Base-by-base conservation (phyloP, 2,329 filamentous ascomycete species). In the Decorospora gaudefroyi region DNA sequence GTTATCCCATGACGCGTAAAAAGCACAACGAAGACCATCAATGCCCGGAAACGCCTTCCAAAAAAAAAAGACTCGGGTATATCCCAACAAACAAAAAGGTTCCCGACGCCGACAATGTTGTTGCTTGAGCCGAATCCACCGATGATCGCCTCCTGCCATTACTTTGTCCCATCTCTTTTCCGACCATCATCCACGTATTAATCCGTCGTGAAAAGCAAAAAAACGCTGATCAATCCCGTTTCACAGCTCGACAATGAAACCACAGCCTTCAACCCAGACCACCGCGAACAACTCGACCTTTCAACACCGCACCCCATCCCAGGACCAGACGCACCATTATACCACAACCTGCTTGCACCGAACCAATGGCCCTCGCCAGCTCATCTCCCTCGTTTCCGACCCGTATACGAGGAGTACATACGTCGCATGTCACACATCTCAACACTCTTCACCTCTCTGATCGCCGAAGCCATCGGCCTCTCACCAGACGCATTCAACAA, bases 211-310 rank as follows among this genome's bases (percentile, higher is more conserved):
- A 32, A 40, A 37, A 22, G 30, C 25, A 33, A 19, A 11, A 4
- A 13, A 16, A 38, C 28, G 68, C 65, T 59, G 48, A 62, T 7
- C 35, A 8, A 28, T 10, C 15, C 2, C n/a, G n/a, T n/a, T 19
- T 28, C 5, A 53, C 66, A 75, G 69, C 69, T 80, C 27, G 77
- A 78, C 46, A 78, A 78, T 57, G 78, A 82, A 62, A 80, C 80
- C 61, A 95, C 90, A 4, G 88, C 87, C 13, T 83, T 85, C 54
- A 79, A 81, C 35, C 78, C 82, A 58, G 90, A 95, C 71, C 87
- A 90, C 75, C 80, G 90, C 37, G 90, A 95, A 68, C 90, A 95
- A 67, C 85, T 95, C 50, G 90, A 95, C 69, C 79, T 95, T 37
- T 89, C 87, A 0, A 95, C 90, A 0, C 84, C 88, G 38, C 88